phyloP scores from a whole-genome alignment of 1,284 basidiomycete genomes.

The Fomitopsis betulina region DNA sequence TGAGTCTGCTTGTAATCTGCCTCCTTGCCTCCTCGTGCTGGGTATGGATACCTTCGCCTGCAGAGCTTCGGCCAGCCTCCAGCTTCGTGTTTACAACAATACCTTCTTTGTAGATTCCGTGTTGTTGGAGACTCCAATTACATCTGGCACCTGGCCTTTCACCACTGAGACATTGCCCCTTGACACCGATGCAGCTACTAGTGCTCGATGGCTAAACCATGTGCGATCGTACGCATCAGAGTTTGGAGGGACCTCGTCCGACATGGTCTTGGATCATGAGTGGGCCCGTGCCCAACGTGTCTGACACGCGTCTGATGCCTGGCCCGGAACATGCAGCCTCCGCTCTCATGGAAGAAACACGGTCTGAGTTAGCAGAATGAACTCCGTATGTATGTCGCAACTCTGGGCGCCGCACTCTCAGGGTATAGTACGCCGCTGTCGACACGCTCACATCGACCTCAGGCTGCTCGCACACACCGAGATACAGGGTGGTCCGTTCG shows the following conservation, averaged over 20 bases:
- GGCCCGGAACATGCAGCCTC: background rate
- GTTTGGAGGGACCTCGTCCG: background rate
- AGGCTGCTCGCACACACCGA: no score
- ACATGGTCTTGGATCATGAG: background rate
- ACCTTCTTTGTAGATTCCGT: background rate
- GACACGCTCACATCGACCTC: no score
- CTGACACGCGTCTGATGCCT: background rate
- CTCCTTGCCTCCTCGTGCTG: constrained; percentile 28
- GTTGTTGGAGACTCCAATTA: no score
- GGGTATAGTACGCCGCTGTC: background rate
- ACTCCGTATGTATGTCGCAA: background rate
- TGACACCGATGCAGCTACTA: no score
- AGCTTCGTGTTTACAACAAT: background rate
- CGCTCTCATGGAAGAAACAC: background rate
- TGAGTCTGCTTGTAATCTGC: constrained; percentile 13
- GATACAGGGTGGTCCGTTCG: no score
- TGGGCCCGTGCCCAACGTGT: background rate
- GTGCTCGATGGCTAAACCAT: no score
- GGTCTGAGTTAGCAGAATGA: background rate
- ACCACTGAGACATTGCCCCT: no score
- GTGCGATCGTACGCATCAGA: no score
- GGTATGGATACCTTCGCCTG: constrained; percentile 16
- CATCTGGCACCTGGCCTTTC: no score
- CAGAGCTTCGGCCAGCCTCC: constrained; percentile 6
- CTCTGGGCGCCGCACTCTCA: background rate